Evolutionary conservation across 202 grass and related monocot species (phyloP), one percentile per base, ranked within the genome.

Genomic region (Musa balbisiana): DNA sequence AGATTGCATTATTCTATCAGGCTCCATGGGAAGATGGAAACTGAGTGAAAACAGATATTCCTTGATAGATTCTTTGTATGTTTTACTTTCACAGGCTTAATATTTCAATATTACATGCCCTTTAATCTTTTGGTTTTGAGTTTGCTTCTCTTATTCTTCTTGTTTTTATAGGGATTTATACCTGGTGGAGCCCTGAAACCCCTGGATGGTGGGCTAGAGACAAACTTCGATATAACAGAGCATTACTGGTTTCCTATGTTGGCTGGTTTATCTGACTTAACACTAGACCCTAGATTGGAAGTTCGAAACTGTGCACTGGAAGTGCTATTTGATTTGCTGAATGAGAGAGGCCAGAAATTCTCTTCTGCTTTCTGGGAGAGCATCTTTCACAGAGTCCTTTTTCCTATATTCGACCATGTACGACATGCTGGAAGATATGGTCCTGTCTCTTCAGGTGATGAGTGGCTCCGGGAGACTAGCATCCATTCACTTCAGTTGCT

Each of bases 161-260:
- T 19, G 25, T 49, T 15, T 51, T 55, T 82, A 62, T 69, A 97
- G 93, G 93, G 93, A 12, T 91, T 91, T 75, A 91, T 97, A 83
- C 93, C 95, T 80, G 91, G 91, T 76, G 95, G 89, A 11, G 89
- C 89, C 66, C 64, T 92, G 87, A 99, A 92, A 85, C 91, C 94
- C 69, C 72, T 91, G 52, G 91, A 89, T 88, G 78, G 33, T 82
- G 76, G 75, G 67, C 55, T 82, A 75, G 91, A 95, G 51, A 67
- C 85, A 68, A 88, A 81, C 83, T 88, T 95, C 88, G 95, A 99
- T 87, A 80, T 99, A 53, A 90, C 91, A 63, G 95, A 99, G 72
- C 89, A 95, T 80, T 99, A 99, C 69, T 99, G 95, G 95, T 99
- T 99, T 83, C 95, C 95, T 62, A 99, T 99, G 95, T 85, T 99